phyloP scores from a whole-genome alignment of 1,284 basidiomycete species.

The Heterobasidion occidentale region DNA sequence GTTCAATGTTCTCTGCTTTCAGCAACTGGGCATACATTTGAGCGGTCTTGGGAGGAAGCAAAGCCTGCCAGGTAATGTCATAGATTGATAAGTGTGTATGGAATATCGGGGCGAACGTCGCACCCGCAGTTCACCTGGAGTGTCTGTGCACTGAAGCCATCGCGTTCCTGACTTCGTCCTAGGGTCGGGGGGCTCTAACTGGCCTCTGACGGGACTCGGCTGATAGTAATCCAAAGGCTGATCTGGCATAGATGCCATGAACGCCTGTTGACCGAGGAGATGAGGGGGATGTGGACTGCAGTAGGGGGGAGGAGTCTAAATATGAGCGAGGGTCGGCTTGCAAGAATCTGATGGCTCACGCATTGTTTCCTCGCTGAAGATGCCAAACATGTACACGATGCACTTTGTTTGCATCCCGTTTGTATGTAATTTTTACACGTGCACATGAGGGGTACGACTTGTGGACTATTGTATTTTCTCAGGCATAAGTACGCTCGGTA shows the following conservation, averaged over 20 bases:
- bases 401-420: neutral
- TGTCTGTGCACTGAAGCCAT: constrained; percentile 68
- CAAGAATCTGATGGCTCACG: neutral
- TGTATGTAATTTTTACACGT: neutral
- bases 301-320: neutral
- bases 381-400: neutral
- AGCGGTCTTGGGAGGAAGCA: constrained; percentile 64
- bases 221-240: constrained; percentile 43
- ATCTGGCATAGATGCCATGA: constrained; percentile 15
- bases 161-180: constrained; percentile 51
- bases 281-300: neutral
- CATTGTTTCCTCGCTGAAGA: neutral
- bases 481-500: too few species aligned
- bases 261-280: constrained; percentile 3
- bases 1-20: constrained; percentile 49
- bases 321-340: neutral
- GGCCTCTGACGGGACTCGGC: constrained; percentile 60
- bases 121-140: constrained; percentile 64
- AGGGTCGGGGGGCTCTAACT: constrained; percentile 55
- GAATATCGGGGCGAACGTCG: constrained; percentile 37
- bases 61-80: constrained; percentile 49
- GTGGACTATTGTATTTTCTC: too few species aligned
- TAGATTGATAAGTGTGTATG: constrained; percentile 52
- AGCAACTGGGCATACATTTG: constrained; percentile 59
- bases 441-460: neutral